Evolutionary conservation across 306 rosid species (phyloP).

Genomic region (Abrus precatorius): DNA sequence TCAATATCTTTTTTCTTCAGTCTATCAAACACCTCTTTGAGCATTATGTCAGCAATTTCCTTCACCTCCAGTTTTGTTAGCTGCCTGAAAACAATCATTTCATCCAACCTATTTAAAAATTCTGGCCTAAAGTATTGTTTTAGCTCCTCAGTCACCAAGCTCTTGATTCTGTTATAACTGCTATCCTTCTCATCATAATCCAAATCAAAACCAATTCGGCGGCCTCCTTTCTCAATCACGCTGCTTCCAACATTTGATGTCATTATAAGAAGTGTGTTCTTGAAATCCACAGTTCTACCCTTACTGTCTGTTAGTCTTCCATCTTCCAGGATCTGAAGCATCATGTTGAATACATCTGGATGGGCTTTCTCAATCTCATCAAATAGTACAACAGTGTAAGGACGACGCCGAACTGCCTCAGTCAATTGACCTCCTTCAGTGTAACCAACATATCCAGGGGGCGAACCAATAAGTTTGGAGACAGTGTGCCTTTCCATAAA

Average conservation of each 20-base stretch:
- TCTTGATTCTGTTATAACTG: conserved; percentile 91
- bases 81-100: conserved; percentile 96
- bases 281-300: conserved; percentile 96
- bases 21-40: conserved; percentile 89
- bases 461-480: conserved; percentile 96
- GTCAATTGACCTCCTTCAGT: conserved; percentile 99
- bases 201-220: conserved; percentile 83
- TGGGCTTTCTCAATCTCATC: conserved; percentile 99
- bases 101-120: conserved; percentile 92
- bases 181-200: conserved; percentile 95
- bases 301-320: conserved; percentile 96
- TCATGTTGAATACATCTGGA: conserved; percentile 98
- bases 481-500: conserved; percentile 99
- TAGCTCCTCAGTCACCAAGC: conserved; percentile 94
- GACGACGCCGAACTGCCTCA: conserved; percentile 97
- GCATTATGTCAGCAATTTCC: conserved; percentile 95
- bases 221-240: conserved; percentile 98
- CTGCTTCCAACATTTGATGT: conserved; percentile 98
- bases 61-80: conserved; percentile 96
- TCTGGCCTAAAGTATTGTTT: conserved; percentile 96
- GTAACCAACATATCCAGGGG: conserved; percentile 99
- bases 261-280: conserved; percentile 95
- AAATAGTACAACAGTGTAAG: conserved; percentile 92
- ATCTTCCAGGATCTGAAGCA: conserved; percentile 97
- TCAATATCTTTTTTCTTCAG: conserved; percentile 81